phyloP scores from a whole-genome alignment of 1,284 basidiomycete genomes.

The Trametes sp. region DNA sequence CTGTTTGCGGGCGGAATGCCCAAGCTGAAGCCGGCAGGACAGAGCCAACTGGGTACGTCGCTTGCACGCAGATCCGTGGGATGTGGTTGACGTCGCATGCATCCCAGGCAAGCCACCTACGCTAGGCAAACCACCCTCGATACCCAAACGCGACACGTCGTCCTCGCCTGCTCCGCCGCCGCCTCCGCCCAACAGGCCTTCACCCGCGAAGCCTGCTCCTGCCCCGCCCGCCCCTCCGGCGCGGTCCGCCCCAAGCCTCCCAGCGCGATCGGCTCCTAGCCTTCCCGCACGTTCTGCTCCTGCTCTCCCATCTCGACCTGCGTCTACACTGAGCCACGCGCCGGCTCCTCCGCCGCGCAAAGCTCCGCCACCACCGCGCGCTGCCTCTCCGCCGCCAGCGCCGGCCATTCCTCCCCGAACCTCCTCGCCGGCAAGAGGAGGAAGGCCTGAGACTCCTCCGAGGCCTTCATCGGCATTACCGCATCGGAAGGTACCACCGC shows the following conservation, averaged over 20 bases:
- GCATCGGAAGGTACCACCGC: conserved; percentile 45
- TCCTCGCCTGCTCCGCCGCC: conserved; percentile 40
- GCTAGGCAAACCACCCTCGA: conserved; percentile 71
- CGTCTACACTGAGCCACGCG: conserved; percentile 29
- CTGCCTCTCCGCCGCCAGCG: conserved; percentile 33
- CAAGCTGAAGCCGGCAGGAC: conserved; percentile 82
- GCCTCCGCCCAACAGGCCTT: conserved; percentile 43
- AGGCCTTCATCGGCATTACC: conserved; percentile 43
- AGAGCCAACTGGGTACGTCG: conserved; percentile 60
- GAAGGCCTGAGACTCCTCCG: conserved; percentile 33
- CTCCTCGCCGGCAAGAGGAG: conserved; percentile 32
- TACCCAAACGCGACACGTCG: conserved; percentile 58
- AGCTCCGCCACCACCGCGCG: conserved; percentile 41
- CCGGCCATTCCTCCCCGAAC: conserved; percentile 40
- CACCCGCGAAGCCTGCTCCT: conserved; percentile 40
- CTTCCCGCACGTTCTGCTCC: conserved; percentile 31
- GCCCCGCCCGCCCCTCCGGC: conserved; percentile 34
- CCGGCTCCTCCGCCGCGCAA: conserved; percentile 47
- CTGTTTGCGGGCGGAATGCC: conserved; percentile 93
- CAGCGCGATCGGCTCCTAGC: conserved; percentile 35
- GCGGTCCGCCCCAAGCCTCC: conserved; percentile 34
- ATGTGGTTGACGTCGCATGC: conserved; percentile 11
- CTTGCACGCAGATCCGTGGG: conserved; percentile 3
- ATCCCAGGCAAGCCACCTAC: conserved; percentile 64
- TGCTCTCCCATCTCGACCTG: conserved; percentile 32